Evolutionary conservation across 1,139 yeast species (phyloP), one percentile per base, ranked within the genome.

Genomic region (Debaryomycetaceae sp.): DNA sequence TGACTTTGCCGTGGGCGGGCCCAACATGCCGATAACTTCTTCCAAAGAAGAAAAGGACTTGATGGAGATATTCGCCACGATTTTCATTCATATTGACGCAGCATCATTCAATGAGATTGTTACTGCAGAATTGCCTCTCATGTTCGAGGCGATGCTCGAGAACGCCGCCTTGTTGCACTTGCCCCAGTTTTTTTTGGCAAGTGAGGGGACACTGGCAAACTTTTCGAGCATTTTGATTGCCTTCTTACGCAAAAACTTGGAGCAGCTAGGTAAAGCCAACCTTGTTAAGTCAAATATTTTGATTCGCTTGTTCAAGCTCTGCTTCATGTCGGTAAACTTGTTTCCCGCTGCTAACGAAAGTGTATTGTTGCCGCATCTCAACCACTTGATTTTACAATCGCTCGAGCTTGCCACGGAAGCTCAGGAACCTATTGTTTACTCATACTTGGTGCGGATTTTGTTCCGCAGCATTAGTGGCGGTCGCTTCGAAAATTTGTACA

Each of bases 401-500:
- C 62, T 92, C 50, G 77, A 77, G 36, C 65, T 76, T 30, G 78
- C 96, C 0, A 81, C 95, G 1, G 73, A 76, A n/a, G 85, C 96
- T 0, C 82, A 82, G 41, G 96, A 87, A 47, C 96, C 98, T 3
- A 68, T 83, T 23, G 85, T 85, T 1, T 90, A 86, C 49, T 86
- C 92, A 37, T 83, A 86, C 45, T 60, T 92, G 44, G 80, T 92
- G 14, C 66, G 97, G 45, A 83, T 95, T 0, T 58, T 92, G 29
- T 92, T 92, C 62, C 67, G 98, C 51, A 82, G 94, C 47, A 87
- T 92, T 27, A 93, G 95, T 27, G 97, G 98, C 27, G 98, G 97
- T 4, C 67, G 96, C 36, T 87, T 87, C 50, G 98, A 90, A 51
- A 75, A 78, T 34, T 62, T 92, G 16, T 90, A 90, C 58, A 83